Conservation (phyloP, 371 early-diverging fungal genomes). For the Syncephalastrum monosporum region DNA sequence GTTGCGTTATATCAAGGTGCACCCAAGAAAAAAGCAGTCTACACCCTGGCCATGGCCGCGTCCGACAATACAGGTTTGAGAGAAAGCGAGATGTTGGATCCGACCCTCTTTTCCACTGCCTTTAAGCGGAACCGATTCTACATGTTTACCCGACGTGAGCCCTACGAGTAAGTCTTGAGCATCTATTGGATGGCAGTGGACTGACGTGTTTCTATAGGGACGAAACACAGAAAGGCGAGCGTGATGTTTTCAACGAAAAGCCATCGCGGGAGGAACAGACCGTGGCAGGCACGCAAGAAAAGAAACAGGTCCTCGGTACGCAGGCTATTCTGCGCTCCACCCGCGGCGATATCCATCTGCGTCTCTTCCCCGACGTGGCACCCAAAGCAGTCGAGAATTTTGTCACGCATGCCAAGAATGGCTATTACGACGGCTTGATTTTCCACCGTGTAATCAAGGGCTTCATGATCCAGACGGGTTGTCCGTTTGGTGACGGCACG, state of each 20-base stretch:
- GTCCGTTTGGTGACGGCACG: conserved; percentile 89
- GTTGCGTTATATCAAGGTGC: conserved; percentile 88
- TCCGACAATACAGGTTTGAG: conserved; percentile 81
- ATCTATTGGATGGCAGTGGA: neutral
- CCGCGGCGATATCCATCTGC: conserved; percentile 82
- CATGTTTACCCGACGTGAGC: conserved; percentile 86
- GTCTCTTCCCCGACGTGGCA: conserved; percentile 82
- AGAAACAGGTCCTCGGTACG: conserved; percentile 64
- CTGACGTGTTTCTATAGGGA: conserved; percentile 26
- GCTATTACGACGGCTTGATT: conserved; percentile 71
- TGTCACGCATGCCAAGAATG: conserved; percentile 76
- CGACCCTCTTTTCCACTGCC: conserved; percentile 88
- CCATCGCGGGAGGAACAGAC: conserved; percentile 95
- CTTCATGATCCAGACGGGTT: conserved; percentile 91
- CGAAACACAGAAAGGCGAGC: conserved; percentile 61
- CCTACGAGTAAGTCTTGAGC: conserved; percentile 62
- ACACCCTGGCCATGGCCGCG: conserved; percentile 87
- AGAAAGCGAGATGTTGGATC: conserved; percentile 74
- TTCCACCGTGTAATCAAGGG: conserved; percentile 93
- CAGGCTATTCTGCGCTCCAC: conserved; percentile 86
- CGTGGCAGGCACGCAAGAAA: conserved; percentile 70
- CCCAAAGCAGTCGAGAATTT: conserved; percentile 95
- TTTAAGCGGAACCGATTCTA: conserved; percentile 92
- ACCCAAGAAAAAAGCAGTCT: conserved; percentile 70
- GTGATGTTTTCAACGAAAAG: conserved; percentile 97